phyloP scores from a whole-genome alignment of 805 yeast genomes.

The Pichia membranifaciens region DNA sequence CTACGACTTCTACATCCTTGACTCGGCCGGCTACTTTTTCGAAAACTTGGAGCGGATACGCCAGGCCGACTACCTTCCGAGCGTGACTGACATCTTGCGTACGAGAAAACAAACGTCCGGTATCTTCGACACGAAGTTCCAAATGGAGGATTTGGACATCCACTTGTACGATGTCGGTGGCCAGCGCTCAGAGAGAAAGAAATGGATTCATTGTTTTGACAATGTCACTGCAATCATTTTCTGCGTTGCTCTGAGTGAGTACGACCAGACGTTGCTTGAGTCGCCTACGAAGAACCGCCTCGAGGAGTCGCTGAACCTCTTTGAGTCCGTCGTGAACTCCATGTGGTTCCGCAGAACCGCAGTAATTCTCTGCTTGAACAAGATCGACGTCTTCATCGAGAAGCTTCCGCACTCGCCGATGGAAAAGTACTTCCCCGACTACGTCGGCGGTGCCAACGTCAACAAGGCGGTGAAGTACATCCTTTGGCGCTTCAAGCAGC shows the following conservation, averaged over 20 bases:
- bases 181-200: constrained; percentile 82
- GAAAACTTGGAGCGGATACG: constrained; percentile 60
- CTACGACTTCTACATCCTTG: constrained; percentile 75
- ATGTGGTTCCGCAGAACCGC: constrained; percentile 90
- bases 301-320: constrained; percentile 75
- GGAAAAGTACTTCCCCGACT: constrained; percentile 81
- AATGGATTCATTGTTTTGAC: constrained; percentile 95
- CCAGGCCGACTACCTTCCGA: constrained; percentile 58
- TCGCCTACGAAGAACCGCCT: constrained; percentile 70
- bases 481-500: constrained; percentile 81
- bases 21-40: constrained; percentile 76
- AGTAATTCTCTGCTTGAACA: constrained; percentile 78
- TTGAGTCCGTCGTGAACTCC: constrained; percentile 86
- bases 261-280: constrained; percentile 80
- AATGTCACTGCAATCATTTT: constrained; percentile 85
- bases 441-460: constrained; percentile 83
- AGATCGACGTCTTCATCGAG: constrained; percentile 84
- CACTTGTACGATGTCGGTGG: constrained; percentile 89
- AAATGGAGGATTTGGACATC: constrained; percentile 60
- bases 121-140: constrained; percentile 75
- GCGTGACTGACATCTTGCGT: constrained; percentile 70
- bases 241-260: constrained; percentile 87
- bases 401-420: constrained; percentile 77
- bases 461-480: constrained; percentile 89
- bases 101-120: constrained; percentile 93